Evolutionary conservation across 345 rosid species (phyloP).

Genomic region (Combretum micranthum): DNA sequence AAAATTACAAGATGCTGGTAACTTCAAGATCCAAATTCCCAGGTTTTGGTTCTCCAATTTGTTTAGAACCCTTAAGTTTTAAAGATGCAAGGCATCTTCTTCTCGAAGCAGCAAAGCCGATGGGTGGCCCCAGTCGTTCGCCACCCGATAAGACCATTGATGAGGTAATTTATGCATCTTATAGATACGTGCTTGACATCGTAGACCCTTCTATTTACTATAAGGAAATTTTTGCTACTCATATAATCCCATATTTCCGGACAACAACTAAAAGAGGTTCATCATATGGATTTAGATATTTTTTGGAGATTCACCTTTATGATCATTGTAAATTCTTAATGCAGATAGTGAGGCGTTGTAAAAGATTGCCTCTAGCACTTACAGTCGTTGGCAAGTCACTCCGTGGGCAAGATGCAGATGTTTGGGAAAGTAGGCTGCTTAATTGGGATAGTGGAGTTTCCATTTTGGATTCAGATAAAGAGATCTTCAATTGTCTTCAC

Average conservation of each 20-base stretch:
- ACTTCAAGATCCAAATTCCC: conserved; percentile 17
- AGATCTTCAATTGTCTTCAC: conserved; percentile 30
- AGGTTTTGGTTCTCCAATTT: conserved; percentile 4
- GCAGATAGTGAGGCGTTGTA: conserved; percentile 7
- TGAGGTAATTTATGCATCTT: conserved; percentile 9
- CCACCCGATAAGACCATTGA: conserved; percentile 10
- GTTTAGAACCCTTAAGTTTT: conserved; percentile 8
- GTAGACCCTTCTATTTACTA: too few species aligned
- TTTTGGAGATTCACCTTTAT: too few species aligned
- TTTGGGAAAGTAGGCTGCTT: neutral
- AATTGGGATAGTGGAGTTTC: conserved; percentile 18
- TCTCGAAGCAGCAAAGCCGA: conserved; percentile 1
- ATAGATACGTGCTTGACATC: too few species aligned
- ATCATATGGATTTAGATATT: too few species aligned
- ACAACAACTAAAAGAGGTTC: too few species aligned
- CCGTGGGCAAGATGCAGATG: neutral
- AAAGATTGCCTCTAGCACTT: conserved; percentile 8
- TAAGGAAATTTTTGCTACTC: too few species aligned
- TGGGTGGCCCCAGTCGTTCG: neutral
- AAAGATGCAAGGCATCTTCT: conserved; percentile 16
- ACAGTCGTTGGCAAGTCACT: neutral
- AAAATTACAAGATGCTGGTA: conserved; percentile 19
- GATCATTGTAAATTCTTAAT: too few species aligned
- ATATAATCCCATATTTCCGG: too few species aligned
- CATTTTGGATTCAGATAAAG: conserved; percentile 12